phyloP scores from a whole-genome alignment of 2,329 filamentous ascomycete species.

The Zymoseptoria brevis region DNA sequence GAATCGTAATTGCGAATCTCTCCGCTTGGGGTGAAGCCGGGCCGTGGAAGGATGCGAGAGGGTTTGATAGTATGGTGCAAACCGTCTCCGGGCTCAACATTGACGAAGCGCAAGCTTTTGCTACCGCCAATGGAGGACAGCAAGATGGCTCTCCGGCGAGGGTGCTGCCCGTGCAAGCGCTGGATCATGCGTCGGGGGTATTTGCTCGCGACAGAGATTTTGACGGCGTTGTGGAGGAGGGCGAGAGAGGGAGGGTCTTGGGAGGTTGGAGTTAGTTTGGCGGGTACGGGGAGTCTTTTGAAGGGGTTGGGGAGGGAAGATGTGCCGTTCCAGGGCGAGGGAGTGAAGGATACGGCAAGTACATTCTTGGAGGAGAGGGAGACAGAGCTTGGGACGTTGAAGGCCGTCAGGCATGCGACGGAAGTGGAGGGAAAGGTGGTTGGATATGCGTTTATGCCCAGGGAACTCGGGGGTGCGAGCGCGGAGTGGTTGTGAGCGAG shows the following conservation, averaged over 20 bases:
- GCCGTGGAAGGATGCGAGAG: slow-evolving; percentile 41
- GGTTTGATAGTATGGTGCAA: slow-evolving; percentile 51
- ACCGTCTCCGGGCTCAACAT: slow-evolving; percentile 50
- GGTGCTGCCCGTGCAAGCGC: slow-evolving; percentile 44
- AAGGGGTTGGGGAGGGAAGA: slow-evolving; percentile 48
- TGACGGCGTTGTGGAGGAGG: slow-evolving; percentile 44
- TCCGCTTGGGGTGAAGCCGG: slow-evolving; percentile 46
- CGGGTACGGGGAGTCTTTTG: slow-evolving; percentile 49
- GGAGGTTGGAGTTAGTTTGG: slow-evolving; percentile 49
- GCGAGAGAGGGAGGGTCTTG: slow-evolving; percentile 41
- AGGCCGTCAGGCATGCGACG: slow-evolving; percentile 43
- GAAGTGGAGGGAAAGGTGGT: slow-evolving; percentile 38
- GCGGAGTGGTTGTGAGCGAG: slow-evolving; percentile 32
- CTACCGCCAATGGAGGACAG: slow-evolving; percentile 16
- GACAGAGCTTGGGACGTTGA: slow-evolving; percentile 42
- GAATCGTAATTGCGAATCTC: slow-evolving; percentile 45
- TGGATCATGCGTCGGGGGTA: slow-evolving; percentile 52
- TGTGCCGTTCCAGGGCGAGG: slow-evolving; percentile 41
- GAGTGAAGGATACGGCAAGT: slow-evolving; percentile 36
- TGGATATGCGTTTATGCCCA: slow-evolving; percentile 47
- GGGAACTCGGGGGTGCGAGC: slow-evolving; percentile 41
- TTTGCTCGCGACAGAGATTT: slow-evolving; percentile 47
- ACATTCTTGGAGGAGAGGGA: slow-evolving; percentile 38
- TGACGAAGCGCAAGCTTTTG: slow-evolving; percentile 44
- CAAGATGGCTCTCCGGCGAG: slow-evolving; percentile 33